Base-by-base conservation (phyloP, 163 green algal species). In the Chlamydomonas reinhardtii region DNA sequence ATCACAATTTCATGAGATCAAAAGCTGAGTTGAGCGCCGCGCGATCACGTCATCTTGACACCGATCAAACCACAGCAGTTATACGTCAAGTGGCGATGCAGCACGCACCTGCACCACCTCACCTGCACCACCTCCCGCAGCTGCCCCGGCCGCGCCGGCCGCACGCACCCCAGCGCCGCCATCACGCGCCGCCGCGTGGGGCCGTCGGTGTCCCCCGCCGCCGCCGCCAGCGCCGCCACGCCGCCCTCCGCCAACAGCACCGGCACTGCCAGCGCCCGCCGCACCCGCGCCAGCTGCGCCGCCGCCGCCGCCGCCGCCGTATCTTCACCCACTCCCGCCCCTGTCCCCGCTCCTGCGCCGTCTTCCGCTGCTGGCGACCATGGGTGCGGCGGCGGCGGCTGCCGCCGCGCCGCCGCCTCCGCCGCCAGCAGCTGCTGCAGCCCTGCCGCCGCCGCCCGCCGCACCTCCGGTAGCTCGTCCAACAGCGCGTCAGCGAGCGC, bases 101-200 rank as follows among this genome's bases (percentile, higher is more conserved):
- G n/a, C n/a, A n/a, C n/a, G n/a, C 8, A 8, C 39, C 39, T 8
- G 5, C 39, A 48, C 39, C 5, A 48, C 39, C 25, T 70, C 79
- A 85, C 79, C 79, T 77, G 66, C 52, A 85, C 68, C 20, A 85
- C 52, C 68, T 85, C 79, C 48, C 79, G n/a, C n/a, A 85, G 32
- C 48, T 65, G 52, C 9, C 16, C 68, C 24, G 79, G 79, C n/a
- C 79, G 79, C 43, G 68, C 12, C 48, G 68, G 68, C 22, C 68
- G 48, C 20, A 72, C 25, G 2, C 52, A 37, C 2, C 68, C 68
- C 68, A 85, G 66, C 24, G 79, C 79, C 48, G 31, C 4, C 66
- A 85, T 14, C 68, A 77, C 79, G 19, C 4, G 24, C 32, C 68
- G 68, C 52, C 79, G 48, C 48, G 79, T 77, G 27, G 6, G 17